These are phyloP conservation scores for Sporothrix brasiliensis DNA, from an alignment of 2,329 filamentous ascomycete species.

Conservation along the genomic window DNA sequence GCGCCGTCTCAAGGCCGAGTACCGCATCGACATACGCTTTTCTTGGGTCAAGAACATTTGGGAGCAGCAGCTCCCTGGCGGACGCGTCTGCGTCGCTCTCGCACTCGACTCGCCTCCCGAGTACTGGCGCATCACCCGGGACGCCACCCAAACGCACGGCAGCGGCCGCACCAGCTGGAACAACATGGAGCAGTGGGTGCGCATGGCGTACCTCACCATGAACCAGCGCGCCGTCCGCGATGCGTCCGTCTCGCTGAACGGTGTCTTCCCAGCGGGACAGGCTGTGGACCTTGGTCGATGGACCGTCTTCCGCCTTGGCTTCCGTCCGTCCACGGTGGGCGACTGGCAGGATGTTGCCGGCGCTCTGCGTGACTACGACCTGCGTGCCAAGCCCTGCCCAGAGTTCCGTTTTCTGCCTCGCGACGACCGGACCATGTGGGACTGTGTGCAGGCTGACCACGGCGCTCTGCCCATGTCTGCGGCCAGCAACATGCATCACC, in stretches of 20 bases:
- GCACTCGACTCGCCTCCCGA: constrained; percentile 53
- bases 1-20: constrained; percentile 36
- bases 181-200: constrained; percentile 51
- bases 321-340: constrained; percentile 39
- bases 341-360: constrained; percentile 50
- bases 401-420: constrained; percentile 33
- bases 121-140: constrained; percentile 49
- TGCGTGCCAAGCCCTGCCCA: constrained; percentile 44
- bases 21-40: constrained; percentile 52
- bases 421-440: constrained; percentile 37
- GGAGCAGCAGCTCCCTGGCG: constrained; percentile 42
- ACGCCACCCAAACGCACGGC: constrained; percentile 43
- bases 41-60: constrained; percentile 52
- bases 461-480: neutral
- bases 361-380: constrained; percentile 72
- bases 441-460: constrained; percentile 27
- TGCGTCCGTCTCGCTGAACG: constrained; percentile 46
- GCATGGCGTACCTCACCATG: constrained; percentile 52
- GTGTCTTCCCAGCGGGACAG: constrained; percentile 41
- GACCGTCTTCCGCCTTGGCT: constrained; percentile 56
- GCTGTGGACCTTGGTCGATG: constrained; percentile 60
- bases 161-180: constrained; percentile 45
- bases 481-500: constrained; percentile 32
- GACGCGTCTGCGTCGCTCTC: constrained; percentile 50
- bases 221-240: constrained; percentile 42